Evolutionary conservation across 2,329 filamentous ascomycete genomes (phyloP), one percentile per base, ranked within the genome.

Genomic region (Aureobasidium sp.): DNA sequence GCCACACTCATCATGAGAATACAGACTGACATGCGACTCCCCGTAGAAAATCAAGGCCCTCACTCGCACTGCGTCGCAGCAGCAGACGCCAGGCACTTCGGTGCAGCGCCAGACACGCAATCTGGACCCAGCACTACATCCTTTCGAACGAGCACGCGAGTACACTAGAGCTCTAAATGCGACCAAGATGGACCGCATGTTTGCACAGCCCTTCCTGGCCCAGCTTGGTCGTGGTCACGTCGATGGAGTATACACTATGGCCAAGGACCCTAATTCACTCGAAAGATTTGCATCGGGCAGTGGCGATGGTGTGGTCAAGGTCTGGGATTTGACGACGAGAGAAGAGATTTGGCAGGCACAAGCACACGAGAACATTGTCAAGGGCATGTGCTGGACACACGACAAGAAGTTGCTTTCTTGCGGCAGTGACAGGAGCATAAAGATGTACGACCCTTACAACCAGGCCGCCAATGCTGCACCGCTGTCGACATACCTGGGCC

Each of bases 281-380:
- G 76, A 79, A 59, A 74, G 75, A 55, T 77, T 80, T 50, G 90
- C 92, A 7, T 93, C 89, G 70, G 92, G 90, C 47, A 91, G 88
- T 67, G 92, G 92, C 66, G 94, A 99, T 74, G 93, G 94, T 66
- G 86, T 97, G 10, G 84, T 99, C 63, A 99, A 99, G 76, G 88
- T 94, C 37, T 96, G 92, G 92, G 88, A 95, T 75, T 78, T 94
- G 68, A 84, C 86, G 9, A 87, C 81, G 65, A 80, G 84, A 62
- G 85, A 88, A 32, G 88, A 94, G 72, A 81, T 87, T 52, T 93
- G 89, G 87, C 82, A 89, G 69, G 83, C 84, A 3, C 85, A 88
- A 66, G 93, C 92, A 27, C 95, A 99, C 73, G 90, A 96, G 69
- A 96, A 96, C 68, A 87, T 97, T 48, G 90, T 97, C 68, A 96